Percentiles rank a stretch among this genome's conserved stretches.
These are phyloP conservation scores for Pseudocercospora crystallina DNA, from an alignment of 2,329 filamentous ascomycete species.

Conservation along the genomic window DNA sequence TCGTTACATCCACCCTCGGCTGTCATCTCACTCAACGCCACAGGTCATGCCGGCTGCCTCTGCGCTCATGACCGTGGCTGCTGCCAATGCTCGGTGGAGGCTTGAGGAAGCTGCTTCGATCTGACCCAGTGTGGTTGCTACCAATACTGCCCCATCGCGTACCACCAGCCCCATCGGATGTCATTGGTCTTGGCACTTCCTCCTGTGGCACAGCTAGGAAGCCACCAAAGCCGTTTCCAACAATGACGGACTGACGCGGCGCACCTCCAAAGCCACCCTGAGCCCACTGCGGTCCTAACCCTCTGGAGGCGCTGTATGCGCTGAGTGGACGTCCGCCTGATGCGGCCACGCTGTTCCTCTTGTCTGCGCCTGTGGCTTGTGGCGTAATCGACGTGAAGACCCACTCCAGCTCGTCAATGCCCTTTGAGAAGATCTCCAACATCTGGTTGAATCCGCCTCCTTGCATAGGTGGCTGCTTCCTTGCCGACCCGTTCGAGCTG, in stretches of 20 bases:
- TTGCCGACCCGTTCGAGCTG: slow-evolving; percentile 4
- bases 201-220: slow-evolving; percentile 63
- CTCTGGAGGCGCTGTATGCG: slow-evolving; percentile 47
- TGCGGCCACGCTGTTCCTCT: slow-evolving; percentile 28
- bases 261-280: slow-evolving; percentile 51
- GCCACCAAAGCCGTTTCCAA: slow-evolving; percentile 66
- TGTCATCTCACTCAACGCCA: slow-evolving; percentile 29
- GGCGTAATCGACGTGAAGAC: slow-evolving; percentile 63
- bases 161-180: slow-evolving; percentile 23
- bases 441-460: slow-evolving; percentile 51
- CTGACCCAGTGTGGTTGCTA: slow-evolving; percentile 4
- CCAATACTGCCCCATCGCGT: slow-evolving; percentile 20
- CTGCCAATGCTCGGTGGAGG: slow-evolving; percentile 32
- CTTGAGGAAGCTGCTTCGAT: slow-evolving; percentile 27
- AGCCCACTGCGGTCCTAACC: slow-evolving; percentile 55
- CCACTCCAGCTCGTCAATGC: slow-evolving; percentile 67
- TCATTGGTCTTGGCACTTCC: slow-evolving; percentile 38
- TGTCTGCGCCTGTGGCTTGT: slow-evolving; percentile 37
- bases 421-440: slow-evolving; percentile 65
- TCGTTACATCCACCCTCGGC: neutral
- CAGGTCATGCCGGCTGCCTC: slow-evolving; percentile 36
- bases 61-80: slow-evolving; percentile 25
- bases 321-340: slow-evolving; percentile 45
- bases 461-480: slow-evolving; percentile 14
- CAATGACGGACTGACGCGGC: slow-evolving; percentile 61